Evolutionary conservation across 305 asterid genomes (phyloP).

Genomic region (Fraxinus greggii): DNA sequence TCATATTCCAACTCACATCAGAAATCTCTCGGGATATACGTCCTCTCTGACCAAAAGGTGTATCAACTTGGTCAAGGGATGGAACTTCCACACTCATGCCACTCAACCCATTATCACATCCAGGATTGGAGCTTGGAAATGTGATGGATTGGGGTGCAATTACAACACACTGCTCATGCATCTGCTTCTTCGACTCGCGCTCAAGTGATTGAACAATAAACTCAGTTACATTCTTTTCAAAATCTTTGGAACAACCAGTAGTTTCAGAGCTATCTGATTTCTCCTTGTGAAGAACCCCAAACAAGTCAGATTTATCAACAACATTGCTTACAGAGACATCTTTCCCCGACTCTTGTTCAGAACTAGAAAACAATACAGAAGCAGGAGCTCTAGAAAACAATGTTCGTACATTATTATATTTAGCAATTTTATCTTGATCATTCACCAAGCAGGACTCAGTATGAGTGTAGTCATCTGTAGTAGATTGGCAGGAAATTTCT

Average conservation of each 20-base stretch:
- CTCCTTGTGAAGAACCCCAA: constrained; percentile 29
- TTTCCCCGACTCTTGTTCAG: constrained; percentile 30
- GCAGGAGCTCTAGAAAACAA: constrained; percentile 29
- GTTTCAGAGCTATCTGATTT: constrained; percentile 17
- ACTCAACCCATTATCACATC: constrained; percentile 36
- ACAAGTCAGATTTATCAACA: constrained; percentile 24
- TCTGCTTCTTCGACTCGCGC: constrained; percentile 26
- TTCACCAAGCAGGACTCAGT: constrained; percentile 31
- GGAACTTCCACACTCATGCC: constrained; percentile 59
- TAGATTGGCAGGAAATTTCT: constrained; percentile 33
- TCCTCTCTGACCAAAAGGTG: constrained; percentile 34
- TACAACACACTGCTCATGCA: constrained; percentile 33
- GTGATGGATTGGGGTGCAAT: constrained; percentile 26
- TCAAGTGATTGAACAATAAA: constrained; percentile 27
- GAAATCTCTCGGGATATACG: constrained; percentile 40
- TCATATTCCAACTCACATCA: constrained; percentile 40
- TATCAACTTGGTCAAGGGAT: constrained; percentile 42
- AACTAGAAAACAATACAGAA: constrained; percentile 23
- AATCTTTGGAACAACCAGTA: constrained; percentile 17
- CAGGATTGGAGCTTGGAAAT: constrained; percentile 33
- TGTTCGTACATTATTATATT: constrained; percentile 21
- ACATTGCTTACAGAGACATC: constrained; percentile 30
- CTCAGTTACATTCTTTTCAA: constrained; percentile 26
- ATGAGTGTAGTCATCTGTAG: constrained; percentile 32
- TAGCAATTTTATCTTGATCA: constrained; percentile 25